Evolutionary conservation across 2,329 filamentous ascomycete genomes (phyloP).

Genomic region (Penicillium sp.): DNA sequence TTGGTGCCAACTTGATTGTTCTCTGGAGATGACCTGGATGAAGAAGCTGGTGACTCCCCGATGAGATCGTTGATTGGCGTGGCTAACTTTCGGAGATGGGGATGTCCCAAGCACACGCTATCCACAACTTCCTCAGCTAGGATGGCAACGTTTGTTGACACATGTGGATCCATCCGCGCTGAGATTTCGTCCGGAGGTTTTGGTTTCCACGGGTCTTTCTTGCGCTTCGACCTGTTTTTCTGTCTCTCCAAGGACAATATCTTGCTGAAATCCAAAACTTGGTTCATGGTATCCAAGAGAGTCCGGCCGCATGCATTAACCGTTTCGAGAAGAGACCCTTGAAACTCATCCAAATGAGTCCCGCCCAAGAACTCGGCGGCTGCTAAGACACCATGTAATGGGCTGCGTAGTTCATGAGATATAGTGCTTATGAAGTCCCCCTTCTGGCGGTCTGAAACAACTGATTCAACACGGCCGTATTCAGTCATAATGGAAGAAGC

Average conservation of each 20-base stretch:
- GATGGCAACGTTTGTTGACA: conserved; percentile 45
- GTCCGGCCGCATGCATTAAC: conserved; percentile 45
- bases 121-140: conserved; percentile 58
- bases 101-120: conserved; percentile 54
- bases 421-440: conserved; percentile 48
- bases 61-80: conserved; percentile 21
- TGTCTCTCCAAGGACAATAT: conserved; percentile 45
- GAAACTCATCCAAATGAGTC: conserved; percentile 41
- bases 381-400: conserved; percentile 45
- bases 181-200: conserved; percentile 31
- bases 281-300: conserved; percentile 46
- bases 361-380: conserved; percentile 43
- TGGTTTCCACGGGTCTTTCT: conserved; percentile 29
- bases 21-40: not conserved
- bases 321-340: conserved; percentile 41
- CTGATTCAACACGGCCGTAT: conserved; percentile 42
- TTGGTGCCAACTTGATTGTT: not conserved
- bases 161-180: conserved; percentile 34
- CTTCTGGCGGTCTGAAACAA: conserved; percentile 45
- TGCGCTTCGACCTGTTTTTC: conserved; percentile 33
- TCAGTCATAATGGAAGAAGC: conserved; percentile 46
- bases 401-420: conserved; percentile 46
- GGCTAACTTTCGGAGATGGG: conserved; percentile 34
- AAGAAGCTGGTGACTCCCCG: conserved; percentile 4
- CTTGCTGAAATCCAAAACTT: conserved; percentile 54